phyloP scores from a whole-genome alignment of 371 early-diverging fungal genomes.

The Mucor indicus region DNA sequence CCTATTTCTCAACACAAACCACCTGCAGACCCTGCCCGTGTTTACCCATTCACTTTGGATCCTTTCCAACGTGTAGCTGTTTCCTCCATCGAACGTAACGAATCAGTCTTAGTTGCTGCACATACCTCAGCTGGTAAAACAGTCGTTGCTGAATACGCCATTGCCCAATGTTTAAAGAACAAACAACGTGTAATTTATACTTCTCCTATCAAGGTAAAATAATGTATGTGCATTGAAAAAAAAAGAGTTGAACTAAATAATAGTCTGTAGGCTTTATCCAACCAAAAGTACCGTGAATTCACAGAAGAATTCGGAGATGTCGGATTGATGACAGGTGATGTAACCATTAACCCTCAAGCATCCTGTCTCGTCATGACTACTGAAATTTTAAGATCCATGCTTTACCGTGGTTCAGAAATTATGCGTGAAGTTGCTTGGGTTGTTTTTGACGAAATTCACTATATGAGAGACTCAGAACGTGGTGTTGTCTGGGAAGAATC shows the following conservation, averaged over 20 bases:
- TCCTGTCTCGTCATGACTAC: conserved; percentile 99
- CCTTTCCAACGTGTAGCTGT: conserved; percentile 97
- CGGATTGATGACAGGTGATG: conserved; percentile 99
- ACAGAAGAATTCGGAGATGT: conserved; percentile 98
- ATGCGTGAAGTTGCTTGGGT: conserved; percentile 99
- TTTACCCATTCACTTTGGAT: conserved; percentile 95
- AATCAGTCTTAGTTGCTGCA: conserved; percentile 97
- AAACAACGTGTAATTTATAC: conserved; percentile 99
- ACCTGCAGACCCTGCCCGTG: conserved; percentile 81
- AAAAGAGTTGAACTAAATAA: not conserved
- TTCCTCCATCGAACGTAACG: conserved; percentile 90
- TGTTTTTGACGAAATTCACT: conserved; percentile 99
- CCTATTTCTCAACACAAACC: conserved; percentile 85
- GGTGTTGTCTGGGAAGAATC: conserved; percentile 99
- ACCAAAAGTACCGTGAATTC: conserved; percentile 99
- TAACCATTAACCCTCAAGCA: conserved; percentile 97
- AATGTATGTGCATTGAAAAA: not conserved
- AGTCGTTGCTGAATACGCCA: conserved; percentile 99
- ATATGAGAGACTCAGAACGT: conserved; percentile 96
- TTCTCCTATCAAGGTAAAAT: conserved; percentile 95
- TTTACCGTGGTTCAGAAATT: conserved; percentile 98
- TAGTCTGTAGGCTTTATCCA: conserved; percentile 84
- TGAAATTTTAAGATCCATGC: conserved; percentile 99
- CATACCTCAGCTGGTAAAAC: conserved; percentile 99
- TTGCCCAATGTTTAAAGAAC: conserved; percentile 89